phyloP scores from a whole-genome alignment of 2,329 filamentous ascomycete genomes.

The Verticillium nubilum region DNA sequence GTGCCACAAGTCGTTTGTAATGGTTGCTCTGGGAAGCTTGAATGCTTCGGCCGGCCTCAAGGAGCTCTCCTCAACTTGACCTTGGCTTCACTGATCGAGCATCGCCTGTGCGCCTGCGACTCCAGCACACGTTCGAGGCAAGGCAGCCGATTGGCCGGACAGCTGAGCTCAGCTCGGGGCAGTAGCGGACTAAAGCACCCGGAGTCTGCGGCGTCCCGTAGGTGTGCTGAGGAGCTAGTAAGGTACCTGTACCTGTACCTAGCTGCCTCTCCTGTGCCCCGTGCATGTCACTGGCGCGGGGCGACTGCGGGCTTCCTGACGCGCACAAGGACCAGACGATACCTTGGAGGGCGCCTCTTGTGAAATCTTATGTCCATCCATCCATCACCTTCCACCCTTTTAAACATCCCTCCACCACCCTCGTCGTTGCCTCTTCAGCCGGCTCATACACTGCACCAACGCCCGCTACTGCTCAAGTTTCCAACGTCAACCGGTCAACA shows the following conservation, averaged over 20 bases:
- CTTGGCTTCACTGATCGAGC: background rate
- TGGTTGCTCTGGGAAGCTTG: no score
- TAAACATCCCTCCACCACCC: background rate
- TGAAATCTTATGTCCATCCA: background rate
- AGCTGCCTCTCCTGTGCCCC: background rate
- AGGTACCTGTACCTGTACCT: no score
- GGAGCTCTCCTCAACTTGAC: background rate
- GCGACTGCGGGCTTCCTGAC: conserved; percentile 6
- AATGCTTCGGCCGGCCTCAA: background rate
- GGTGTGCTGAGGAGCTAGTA: background rate
- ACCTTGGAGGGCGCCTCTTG: background rate
- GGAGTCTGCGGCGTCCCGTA: background rate
- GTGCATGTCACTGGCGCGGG: background rate
- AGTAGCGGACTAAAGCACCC: background rate
- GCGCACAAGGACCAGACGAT: conserved; percentile 6
- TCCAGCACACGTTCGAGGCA: background rate
- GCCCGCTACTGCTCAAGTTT: background rate
- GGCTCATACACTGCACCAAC: background rate
- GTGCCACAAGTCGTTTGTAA: no score
- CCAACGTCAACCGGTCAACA: background rate
- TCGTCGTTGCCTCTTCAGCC: background rate
- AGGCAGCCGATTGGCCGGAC: background rate
- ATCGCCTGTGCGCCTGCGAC: background rate
- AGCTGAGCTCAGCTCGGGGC: no score
- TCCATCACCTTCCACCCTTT: background rate